Base-by-base conservation (phyloP, 805 yeast species). In the Nakazawaea pomicola region DNA sequence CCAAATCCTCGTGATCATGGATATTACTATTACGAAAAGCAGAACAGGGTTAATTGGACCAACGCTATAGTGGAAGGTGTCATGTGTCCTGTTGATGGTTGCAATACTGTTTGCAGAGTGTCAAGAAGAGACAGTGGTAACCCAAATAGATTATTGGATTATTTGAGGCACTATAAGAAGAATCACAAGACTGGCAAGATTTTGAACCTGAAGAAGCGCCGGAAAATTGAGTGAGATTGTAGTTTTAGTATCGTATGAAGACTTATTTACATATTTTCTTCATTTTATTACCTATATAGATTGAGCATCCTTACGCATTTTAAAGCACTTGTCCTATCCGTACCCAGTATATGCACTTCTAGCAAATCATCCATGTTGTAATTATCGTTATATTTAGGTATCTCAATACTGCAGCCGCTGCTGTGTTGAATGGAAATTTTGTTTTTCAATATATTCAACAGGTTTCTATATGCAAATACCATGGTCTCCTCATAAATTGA, bases 111-210 rank as follows among this genome's bases (percentile, higher is more conserved):
- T 27, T 36, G 44, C 20, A 36, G 23, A 36, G 24, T 40, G 8
- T 40, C 43, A 12, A 16, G 7, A 4, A 14, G 6, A 25, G 25
- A 39, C 16, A 40, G 42, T 29, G 48, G 45, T 4, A 36, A 46
- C 30, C 54, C 48, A 30, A 56, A 58, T 34, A 46, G 63, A 11
- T 43, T 56, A 14, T 45, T 57, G 23, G 59, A 54, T 35, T 58
- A 57, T 41, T 40, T 55, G 41, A 43, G 62, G 27, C 63, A 58
- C 41, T 57, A 52, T 17, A 53, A 53, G 33, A 54, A 52, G 30
- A 39, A 38, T 23, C 62, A 57, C 45, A 55, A 54, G 16, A 35
- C 11, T 20, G 43, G 36, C 9, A 38, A 24, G 27, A 44, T 33
- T 17, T 33, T 48, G 7, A 50, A 51, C 15, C 32, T 12, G 28